Evolutionary conservation across 2,329 filamentous ascomycete genomes (phyloP).

Genomic region (Acrodontium crateriforme): DNA sequence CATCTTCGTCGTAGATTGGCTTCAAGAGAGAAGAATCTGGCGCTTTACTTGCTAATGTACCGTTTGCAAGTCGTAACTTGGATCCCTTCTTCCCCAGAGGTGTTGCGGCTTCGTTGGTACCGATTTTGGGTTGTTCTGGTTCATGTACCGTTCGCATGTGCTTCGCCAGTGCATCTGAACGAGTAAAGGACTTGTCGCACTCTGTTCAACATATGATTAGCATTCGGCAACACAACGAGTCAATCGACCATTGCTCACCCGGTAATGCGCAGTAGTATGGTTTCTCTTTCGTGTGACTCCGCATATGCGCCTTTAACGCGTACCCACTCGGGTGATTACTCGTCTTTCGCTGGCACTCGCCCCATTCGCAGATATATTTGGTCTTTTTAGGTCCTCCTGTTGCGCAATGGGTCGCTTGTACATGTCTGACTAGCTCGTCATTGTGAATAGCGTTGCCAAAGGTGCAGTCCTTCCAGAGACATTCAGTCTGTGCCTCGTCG

Average conservation of each 20-base stretch:
- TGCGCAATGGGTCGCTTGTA: conserved; percentile 85
- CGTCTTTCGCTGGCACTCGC: conserved; percentile 74
- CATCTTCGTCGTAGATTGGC: conserved; percentile 18
- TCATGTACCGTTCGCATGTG: conserved; percentile 99
- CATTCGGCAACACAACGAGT: neutral
- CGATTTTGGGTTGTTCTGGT: conserved; percentile 58
- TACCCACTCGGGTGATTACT: conserved; percentile 90
- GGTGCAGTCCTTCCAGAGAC: conserved; percentile 39
- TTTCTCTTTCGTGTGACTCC: conserved; percentile 95
- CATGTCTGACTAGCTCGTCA: conserved; percentile 37
- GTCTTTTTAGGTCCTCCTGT: conserved; percentile 56
- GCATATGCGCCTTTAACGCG: conserved; percentile 91
- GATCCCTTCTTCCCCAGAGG: conserved; percentile 29
- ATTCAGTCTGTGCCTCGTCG: conserved; percentile 30
- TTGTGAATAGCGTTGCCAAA: conserved; percentile 36
- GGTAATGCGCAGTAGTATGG: conserved; percentile 94
- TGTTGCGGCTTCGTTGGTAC: conserved; percentile 56
- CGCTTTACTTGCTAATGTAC: conserved; percentile 8
- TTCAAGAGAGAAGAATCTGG: conserved; percentile 11
- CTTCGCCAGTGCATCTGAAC: conserved; percentile 89
- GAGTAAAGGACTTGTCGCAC: conserved; percentile 91
- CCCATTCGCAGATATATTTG: conserved; percentile 98
- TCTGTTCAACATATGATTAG: conserved; percentile 39
- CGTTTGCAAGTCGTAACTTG: conserved; percentile 29
- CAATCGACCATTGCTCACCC: conserved; percentile 40